These are phyloP conservation scores for Paramecium primaurelia DNA, from an alignment of 73 alveolate species.

Conservation along the genomic window DNA sequence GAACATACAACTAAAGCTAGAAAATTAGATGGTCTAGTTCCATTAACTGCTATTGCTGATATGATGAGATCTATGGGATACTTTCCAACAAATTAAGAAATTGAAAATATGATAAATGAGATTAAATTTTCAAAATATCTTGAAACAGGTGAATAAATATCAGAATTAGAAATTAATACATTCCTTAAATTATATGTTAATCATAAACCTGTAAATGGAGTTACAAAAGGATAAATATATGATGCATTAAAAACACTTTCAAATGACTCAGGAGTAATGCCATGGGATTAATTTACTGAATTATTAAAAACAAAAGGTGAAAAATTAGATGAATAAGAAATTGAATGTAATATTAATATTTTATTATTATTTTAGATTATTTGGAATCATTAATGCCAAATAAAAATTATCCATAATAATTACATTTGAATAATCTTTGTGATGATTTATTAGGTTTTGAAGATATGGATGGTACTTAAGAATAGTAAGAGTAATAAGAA, in stretches of 20 bases:
- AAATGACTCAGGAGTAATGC: slow-evolving; percentile 60
- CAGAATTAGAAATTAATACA: slow-evolving; percentile 90
- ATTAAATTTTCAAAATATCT: slow-evolving; percentile 92
- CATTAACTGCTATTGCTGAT: slow-evolving; percentile 89
- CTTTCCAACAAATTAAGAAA: slow-evolving; percentile 96
- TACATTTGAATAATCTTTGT: slow-evolving; percentile 46
- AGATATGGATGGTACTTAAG: slow-evolving; percentile 17
- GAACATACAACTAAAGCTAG: slow-evolving; percentile 98
- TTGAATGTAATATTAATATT: slow-evolving; percentile 2
- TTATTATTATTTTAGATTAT: not conserved
- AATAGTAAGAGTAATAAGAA: not conserved
- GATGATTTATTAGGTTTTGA: slow-evolving; percentile 53
- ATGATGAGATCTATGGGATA: slow-evolving; percentile 97
- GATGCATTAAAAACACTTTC: slow-evolving; percentile 78
- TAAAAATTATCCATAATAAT: slow-evolving; percentile 9
- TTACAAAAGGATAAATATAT: slow-evolving; percentile 87
- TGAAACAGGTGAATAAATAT: slow-evolving; percentile 89
- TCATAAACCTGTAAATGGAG: slow-evolving; percentile 97
- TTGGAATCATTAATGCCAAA: not conserved
- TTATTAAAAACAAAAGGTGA: slow-evolving; percentile 39
- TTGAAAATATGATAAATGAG: slow-evolving; percentile 94
- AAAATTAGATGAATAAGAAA: slow-evolving; percentile 44
- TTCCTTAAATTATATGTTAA: slow-evolving; percentile 86
- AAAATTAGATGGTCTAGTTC: slow-evolving; percentile 94
- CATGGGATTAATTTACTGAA: slow-evolving; percentile 79